Evolutionary conservation across 768 basidiomycete genomes (phyloP), one percentile per base, ranked within the genome.

Genomic region (Hemileccinum impolitum): DNA sequence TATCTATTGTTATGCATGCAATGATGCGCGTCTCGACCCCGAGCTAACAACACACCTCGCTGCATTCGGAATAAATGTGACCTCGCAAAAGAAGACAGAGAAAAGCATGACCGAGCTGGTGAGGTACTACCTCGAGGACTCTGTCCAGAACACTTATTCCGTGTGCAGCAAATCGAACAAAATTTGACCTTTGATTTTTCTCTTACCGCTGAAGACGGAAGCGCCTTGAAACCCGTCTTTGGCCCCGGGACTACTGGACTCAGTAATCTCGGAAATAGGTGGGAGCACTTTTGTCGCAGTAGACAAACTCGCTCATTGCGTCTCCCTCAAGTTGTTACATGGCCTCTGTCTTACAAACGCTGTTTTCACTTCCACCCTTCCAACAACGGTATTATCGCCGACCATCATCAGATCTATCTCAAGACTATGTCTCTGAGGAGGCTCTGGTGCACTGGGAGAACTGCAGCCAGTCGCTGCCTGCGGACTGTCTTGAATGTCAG

Each of bases 31-130:
- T 58, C 61, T 85, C 5, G 92, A 96, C 61, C 89, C 86, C 0
- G 80, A 87, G 7, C 67, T 98, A 10, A 73, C 81, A 0, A 51
- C 61, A 0, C 95, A 98, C 69, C 77, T 98, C 3, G 67, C 80
- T 0, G 77, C 77, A 19, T 96, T 97, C 52, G 94, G 92, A 0
- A 95, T 99, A 66, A 86, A 92, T 52, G 82, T 97, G 1, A 75
- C 79, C 32, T 78, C 76, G 0, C 84, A 90, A 61, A 84, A 71
- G 6, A 98, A 98, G 71, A 97, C 94, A 0, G 93, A 96, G 66
- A 97, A 96, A 71, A 91, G 84, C 48, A 90, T 96, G 85, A 96
- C 94, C 0, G 95, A 99, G 62, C 75, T 99, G 54, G 93, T 94
- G 50, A 43, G 81, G 63, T 1, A 13, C 17, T 17, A 17, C 50